Evolutionary conservation across 78 protist genomes (phyloP).

Genomic region (Monosiga brevicollis): DNA sequence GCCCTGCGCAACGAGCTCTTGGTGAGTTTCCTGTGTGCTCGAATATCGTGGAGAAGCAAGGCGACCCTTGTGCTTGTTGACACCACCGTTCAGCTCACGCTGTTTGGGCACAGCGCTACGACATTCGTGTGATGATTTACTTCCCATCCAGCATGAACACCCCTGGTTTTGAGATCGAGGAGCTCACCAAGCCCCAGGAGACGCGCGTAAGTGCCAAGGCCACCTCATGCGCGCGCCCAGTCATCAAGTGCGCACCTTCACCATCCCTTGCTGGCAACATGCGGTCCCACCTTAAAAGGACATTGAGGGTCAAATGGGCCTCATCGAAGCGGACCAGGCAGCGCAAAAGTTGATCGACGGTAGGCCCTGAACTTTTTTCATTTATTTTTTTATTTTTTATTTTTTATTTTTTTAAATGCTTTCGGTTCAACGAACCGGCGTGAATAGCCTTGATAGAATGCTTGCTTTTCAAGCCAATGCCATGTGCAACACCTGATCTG

Average conservation of each 20-base stretch:
- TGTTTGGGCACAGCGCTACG: neutral
- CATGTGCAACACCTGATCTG: neutral
- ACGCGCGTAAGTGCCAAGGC: neutral
- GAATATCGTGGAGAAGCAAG: too few species aligned
- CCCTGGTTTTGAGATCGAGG: constrained; percentile 40
- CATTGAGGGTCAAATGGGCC: neutral
- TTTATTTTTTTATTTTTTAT: too few species aligned
- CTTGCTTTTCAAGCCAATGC: neutral
- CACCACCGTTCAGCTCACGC: neutral
- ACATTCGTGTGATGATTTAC: constrained; percentile 15
- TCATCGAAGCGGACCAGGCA: neutral
- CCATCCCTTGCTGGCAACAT: neutral
- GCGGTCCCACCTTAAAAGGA: neutral
- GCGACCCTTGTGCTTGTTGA: neutral
- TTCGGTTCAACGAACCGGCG: too few species aligned
- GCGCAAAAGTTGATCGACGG: neutral
- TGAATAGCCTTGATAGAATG: too few species aligned
- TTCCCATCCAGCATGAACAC: constrained; percentile 51
- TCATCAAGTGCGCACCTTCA: neutral
- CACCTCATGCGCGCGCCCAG: neutral
- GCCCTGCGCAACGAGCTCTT: constrained; percentile 9
- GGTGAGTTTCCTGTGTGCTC: too few species aligned
- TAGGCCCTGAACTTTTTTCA: neutral
- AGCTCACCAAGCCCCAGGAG: constrained; percentile 37
- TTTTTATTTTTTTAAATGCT: too few species aligned